Percentiles rank a stretch among this genome's conserved stretches.
These are phyloP conservation scores for Mercurialis annua DNA, from an alignment of 345 rosid genomes.

Conservation along the genomic window DNA sequence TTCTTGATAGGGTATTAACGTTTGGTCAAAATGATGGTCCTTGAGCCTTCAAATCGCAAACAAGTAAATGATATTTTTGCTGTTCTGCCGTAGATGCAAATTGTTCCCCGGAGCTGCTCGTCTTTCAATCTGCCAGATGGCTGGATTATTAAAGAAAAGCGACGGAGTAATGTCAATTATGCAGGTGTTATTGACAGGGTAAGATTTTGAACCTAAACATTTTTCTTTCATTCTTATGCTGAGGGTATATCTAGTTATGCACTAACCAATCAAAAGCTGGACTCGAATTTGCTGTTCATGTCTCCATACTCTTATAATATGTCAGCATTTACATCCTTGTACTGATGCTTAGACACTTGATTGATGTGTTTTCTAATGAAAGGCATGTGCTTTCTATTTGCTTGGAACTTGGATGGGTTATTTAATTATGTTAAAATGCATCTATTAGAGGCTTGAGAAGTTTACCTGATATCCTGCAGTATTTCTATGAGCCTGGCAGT, in stretches of 20 bases:
- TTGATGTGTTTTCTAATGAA: no score
- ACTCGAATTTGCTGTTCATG: background rate
- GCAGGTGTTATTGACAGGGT: slow-evolving; percentile 34
- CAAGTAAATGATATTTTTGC: background rate
- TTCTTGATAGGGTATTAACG: background rate
- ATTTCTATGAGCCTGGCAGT: slow-evolving; percentile 45
- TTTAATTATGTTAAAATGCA: background rate
- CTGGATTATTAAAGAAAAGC: slow-evolving; percentile 40
- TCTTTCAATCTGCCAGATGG: slow-evolving; percentile 27
- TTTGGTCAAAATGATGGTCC: background rate
- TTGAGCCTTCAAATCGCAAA: background rate
- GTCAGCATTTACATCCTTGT: background rate
- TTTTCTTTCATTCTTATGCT: background rate
- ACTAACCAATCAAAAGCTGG: slow-evolving; percentile 4
- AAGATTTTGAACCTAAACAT: background rate
- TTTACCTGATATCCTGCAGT: slow-evolving; percentile 33
- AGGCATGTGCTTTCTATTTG: no score
- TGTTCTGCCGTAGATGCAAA: slow-evolving; percentile 30
- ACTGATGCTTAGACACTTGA: background rate
- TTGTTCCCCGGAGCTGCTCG: slow-evolving; percentile 24
- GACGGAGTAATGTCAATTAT: slow-evolving; percentile 20
- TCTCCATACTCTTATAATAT: background rate
- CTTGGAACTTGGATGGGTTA: background rate
- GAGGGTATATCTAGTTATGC: background rate
- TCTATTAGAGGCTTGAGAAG: background rate